These are phyloP conservation scores for Diaporthe longicolla DNA, from an alignment of 2,329 filamentous ascomycete genomes.

Conservation along the genomic window DNA sequence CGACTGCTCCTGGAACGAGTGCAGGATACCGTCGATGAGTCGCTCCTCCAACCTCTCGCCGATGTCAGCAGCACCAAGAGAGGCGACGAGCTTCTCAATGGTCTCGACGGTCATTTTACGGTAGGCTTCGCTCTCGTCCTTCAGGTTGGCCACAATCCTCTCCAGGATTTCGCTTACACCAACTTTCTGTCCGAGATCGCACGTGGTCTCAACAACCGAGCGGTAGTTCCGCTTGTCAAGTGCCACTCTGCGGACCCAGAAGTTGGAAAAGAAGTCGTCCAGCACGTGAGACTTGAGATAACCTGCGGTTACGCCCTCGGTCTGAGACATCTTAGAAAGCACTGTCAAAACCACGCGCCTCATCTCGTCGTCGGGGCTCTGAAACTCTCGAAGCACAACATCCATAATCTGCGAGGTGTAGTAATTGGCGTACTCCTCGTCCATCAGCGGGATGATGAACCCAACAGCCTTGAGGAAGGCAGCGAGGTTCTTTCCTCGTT, in stretches of 20 bases:
- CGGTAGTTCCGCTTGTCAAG: slow-evolving; percentile 97
- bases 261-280: slow-evolving; percentile 97
- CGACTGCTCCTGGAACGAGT: slow-evolving; percentile 98
- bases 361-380: slow-evolving; percentile 98
- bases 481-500: slow-evolving; percentile 94
- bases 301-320: slow-evolving; percentile 92
- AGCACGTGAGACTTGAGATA: slow-evolving; percentile 97
- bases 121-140: slow-evolving; percentile 98
- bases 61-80: slow-evolving; percentile 93
- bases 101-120: slow-evolving; percentile 99
- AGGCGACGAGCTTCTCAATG: slow-evolving; percentile 94
- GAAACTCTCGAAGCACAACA: slow-evolving; percentile 94
- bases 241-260: slow-evolving; percentile 98
- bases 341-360: slow-evolving; percentile 99
- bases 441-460: slow-evolving; percentile 98
- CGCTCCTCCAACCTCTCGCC: slow-evolving; percentile 92
- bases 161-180: slow-evolving; percentile 96
- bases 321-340: slow-evolving; percentile 93
- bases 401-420: slow-evolving; percentile 99
- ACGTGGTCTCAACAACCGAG: slow-evolving; percentile 97
- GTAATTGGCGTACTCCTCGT: slow-evolving; percentile 99
- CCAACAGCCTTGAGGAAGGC: slow-evolving; percentile 98
- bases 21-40: slow-evolving; percentile 93
- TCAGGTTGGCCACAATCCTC: slow-evolving; percentile 92
- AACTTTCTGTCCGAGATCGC: slow-evolving; percentile 98